These are phyloP conservation scores for Mortierella sp. DNA, from an alignment of 371 early-diverging fungal species.

Conservation along the genomic window DNA sequence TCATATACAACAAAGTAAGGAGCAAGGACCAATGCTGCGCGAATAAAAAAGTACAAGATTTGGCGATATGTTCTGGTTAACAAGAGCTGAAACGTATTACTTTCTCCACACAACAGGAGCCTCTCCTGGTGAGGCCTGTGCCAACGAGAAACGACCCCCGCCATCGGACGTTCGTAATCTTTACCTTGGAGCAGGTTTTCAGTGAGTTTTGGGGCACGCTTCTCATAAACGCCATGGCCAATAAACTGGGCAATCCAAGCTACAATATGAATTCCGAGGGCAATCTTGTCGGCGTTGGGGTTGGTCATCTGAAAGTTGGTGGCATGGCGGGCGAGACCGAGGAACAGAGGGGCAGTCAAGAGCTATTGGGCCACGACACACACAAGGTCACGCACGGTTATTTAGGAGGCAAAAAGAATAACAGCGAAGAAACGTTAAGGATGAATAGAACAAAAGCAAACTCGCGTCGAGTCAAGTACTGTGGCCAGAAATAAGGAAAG, in stretches of 20 bases:
- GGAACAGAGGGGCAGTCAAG: conserved; percentile 71
- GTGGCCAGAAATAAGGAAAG: background rate
- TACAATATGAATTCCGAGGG: conserved; percentile 69
- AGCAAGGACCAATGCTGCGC: conserved; percentile 87
- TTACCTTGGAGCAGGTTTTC: conserved; percentile 84
- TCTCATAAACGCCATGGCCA: conserved; percentile 89
- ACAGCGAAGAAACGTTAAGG: background rate
- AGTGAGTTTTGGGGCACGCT: conserved; percentile 88
- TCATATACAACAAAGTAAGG: conserved; percentile 96
- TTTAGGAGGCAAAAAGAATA: background rate
- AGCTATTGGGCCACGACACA: conserved; percentile 54
- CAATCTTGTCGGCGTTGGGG: conserved; percentile 64
- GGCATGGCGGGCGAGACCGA: conserved; percentile 67
- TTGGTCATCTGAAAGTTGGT: conserved; percentile 63
- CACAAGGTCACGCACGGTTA: too few species aligned
- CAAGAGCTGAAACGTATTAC: too few species aligned
- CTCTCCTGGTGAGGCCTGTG: too few species aligned
- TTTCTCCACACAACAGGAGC: too few species aligned
- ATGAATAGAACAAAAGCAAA: background rate
- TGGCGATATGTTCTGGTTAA: too few species aligned
- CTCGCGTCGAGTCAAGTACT: background rate
- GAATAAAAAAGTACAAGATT: too few species aligned
- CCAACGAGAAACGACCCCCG: too few species aligned
- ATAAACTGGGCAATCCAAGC: conserved; percentile 93
- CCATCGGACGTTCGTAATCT: too few species aligned